These are phyloP conservation scores for Clarireedia paspali DNA, from an alignment of 2,329 filamentous ascomycete genomes.

Conservation along the genomic window DNA sequence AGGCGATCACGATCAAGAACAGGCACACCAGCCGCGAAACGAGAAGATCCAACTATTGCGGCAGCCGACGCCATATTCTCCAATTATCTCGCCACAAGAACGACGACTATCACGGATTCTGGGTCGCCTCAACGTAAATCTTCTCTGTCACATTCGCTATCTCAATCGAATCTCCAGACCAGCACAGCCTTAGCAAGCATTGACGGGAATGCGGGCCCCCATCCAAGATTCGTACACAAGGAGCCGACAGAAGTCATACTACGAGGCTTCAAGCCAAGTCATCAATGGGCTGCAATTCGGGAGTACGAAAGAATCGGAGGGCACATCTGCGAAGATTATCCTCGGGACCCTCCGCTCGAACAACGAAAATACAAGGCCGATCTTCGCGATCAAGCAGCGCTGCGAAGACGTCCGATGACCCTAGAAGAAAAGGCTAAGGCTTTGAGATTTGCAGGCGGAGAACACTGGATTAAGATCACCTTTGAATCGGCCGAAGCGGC, in stretches of 20 bases:
- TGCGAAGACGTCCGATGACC: slow-evolving; percentile 57
- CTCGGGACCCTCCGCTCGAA: slow-evolving; percentile 69
- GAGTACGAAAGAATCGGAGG: slow-evolving; percentile 85
- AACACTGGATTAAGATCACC: slow-evolving; percentile 87
- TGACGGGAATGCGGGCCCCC: slow-evolving; percentile 21
- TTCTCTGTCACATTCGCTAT: slow-evolving; percentile 25
- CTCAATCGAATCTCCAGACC: slow-evolving; percentile 29
- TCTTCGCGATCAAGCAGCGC: slow-evolving; percentile 63
- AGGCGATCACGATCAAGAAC: slow-evolving; percentile 55
- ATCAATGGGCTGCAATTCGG: slow-evolving; percentile 80
- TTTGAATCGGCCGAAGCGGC: slow-evolving; percentile 69
- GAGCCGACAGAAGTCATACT: slow-evolving; percentile 74
- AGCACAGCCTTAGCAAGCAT: slow-evolving; percentile 27
- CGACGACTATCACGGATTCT: slow-evolving; percentile 24
- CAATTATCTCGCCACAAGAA: slow-evolving; percentile 44
- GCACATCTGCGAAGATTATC: slow-evolving; percentile 86
- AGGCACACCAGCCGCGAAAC: slow-evolving; percentile 41
- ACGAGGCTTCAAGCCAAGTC: slow-evolving; percentile 64
- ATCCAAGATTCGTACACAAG: slow-evolving; percentile 31
- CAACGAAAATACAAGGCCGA: slow-evolving; percentile 66
- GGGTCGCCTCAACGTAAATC: slow-evolving; percentile 29
- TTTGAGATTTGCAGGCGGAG: slow-evolving; percentile 72
- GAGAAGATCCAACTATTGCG: slow-evolving; percentile 54
- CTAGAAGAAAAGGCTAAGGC: slow-evolving; percentile 69
- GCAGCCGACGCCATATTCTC: slow-evolving; percentile 56